Evolutionary conservation across 2,329 filamentous ascomycete species (phyloP).

Genomic region (Aureobasidium sp.): DNA sequence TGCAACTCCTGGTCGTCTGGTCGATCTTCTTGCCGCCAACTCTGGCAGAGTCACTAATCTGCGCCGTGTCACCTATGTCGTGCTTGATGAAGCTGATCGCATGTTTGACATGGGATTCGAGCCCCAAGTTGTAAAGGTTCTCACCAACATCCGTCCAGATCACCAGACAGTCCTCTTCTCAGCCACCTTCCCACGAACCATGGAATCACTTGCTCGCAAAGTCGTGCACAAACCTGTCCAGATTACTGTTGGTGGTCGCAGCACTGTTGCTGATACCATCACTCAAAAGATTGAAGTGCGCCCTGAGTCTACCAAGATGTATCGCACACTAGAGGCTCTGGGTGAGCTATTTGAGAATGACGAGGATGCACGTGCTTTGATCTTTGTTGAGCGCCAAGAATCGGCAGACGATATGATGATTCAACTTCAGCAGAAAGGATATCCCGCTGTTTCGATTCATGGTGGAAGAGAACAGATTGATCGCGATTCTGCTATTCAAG

Average conservation of each 20-base stretch:
- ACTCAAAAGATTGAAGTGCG: constrained; percentile 87
- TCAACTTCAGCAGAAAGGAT: constrained; percentile 74
- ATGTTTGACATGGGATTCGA: constrained; percentile 99
- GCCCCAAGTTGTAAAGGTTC: constrained; percentile 94
- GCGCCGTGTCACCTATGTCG: constrained; percentile 81
- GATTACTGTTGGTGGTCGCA: constrained; percentile 84
- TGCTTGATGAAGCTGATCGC: constrained; percentile 92
- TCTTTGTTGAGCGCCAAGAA: constrained; percentile 42
- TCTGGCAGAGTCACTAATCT: constrained; percentile 91
- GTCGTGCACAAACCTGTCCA: constrained; percentile 79
- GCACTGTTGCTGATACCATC: constrained; percentile 62
- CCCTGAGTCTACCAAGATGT: constrained; percentile 74
- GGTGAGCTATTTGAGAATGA: constrained; percentile 81
- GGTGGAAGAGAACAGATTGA: constrained; percentile 92
- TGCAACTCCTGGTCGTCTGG: constrained; percentile 89
- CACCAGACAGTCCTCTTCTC: constrained; percentile 94
- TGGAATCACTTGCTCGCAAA: constrained; percentile 86
- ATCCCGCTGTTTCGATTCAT: constrained; percentile 88
- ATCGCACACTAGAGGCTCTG: constrained; percentile 75
- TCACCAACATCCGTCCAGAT: constrained; percentile 84
- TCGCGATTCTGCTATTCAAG: constrained; percentile 81
- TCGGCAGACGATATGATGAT: constrained; percentile 45
- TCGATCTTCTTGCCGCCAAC: constrained; percentile 89
- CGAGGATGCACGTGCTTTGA: constrained; percentile 80
- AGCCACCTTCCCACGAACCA: constrained; percentile 89